These are phyloP conservation scores for Epicoccum nigrum DNA, from an alignment of 2,329 filamentous ascomycete species.

Conservation along the genomic window DNA sequence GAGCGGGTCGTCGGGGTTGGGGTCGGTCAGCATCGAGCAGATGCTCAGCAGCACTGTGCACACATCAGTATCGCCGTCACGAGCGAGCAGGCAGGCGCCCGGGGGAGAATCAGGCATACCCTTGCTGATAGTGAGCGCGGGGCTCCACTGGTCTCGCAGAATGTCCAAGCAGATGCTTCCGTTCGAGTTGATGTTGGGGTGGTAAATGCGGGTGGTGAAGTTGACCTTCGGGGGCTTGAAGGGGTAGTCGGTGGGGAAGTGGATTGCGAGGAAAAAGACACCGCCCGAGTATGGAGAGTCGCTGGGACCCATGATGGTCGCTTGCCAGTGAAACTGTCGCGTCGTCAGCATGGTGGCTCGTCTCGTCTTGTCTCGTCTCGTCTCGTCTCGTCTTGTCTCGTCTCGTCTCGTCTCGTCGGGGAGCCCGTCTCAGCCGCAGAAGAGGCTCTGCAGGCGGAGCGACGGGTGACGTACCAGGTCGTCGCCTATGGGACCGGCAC, in stretches of 20 bases:
- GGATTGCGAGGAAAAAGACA: slow-evolving; percentile 98
- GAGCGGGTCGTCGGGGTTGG: slow-evolving; percentile 97
- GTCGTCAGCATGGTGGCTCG: slow-evolving; percentile 36
- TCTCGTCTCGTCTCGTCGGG: slow-evolving; percentile 18
- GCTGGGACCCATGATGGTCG: slow-evolving; percentile 98
- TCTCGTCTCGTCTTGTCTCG: slow-evolving; percentile 18
- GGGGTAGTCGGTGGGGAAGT: slow-evolving; percentile 99
- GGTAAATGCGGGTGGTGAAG: slow-evolving; percentile 99
- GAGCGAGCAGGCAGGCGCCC: neutral
- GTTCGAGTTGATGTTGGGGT: slow-evolving; percentile 99
- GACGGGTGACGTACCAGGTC: slow-evolving; percentile 79
- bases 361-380: slow-evolving; percentile 15
- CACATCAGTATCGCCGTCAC: slow-evolving; percentile 26
- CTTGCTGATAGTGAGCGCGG: slow-evolving; percentile 97
- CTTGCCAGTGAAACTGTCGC: slow-evolving; percentile 97
- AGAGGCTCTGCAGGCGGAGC: slow-evolving; percentile 15
- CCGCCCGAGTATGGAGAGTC: slow-evolving; percentile 98
- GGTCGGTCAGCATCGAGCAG: slow-evolving; percentile 99
- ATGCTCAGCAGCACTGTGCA: slow-evolving; percentile 88
- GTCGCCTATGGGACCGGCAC: slow-evolving; percentile 93
- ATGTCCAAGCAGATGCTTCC: slow-evolving; percentile 99
- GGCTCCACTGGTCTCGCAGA: slow-evolving; percentile 98
- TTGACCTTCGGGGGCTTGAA: slow-evolving; percentile 99
- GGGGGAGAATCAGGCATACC: slow-evolving; percentile 65
- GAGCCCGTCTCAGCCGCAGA: slow-evolving; percentile 40